phyloP scores from a whole-genome alignment of 2,329 filamentous ascomycete genomes.

The Cladosporium sp. region DNA sequence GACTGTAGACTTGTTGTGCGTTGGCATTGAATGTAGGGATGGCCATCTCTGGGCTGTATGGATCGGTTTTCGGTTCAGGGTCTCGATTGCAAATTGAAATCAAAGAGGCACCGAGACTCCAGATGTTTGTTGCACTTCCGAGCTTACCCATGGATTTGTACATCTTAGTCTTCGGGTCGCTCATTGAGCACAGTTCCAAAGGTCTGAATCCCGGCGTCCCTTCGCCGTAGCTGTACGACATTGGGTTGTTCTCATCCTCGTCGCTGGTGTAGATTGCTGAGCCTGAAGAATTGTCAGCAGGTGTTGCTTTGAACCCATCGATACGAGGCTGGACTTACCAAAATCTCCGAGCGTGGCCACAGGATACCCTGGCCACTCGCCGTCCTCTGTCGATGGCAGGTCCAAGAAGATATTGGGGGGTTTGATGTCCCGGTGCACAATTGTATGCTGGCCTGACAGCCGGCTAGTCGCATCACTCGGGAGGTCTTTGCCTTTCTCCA shows the following conservation, averaged over 20 bases:
- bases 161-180: neutral
- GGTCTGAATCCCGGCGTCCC: slow-evolving; percentile 19
- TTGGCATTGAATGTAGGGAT: slow-evolving; percentile 1
- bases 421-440: slow-evolving; percentile 29
- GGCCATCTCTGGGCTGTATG: neutral
- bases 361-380: slow-evolving; percentile 18
- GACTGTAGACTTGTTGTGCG: neutral
- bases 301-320: neutral
- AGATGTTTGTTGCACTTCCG: slow-evolving; percentile 18
- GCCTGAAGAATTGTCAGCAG: neutral
- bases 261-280: slow-evolving; percentile 4
- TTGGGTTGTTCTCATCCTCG: slow-evolving; percentile 15
- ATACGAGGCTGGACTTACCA: neutral
- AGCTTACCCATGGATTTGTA: neutral
- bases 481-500: slow-evolving; percentile 11
- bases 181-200: slow-evolving; percentile 9
- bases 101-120: slow-evolving; percentile 17
- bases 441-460: neutral
- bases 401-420: slow-evolving; percentile 25
- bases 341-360: slow-evolving; percentile 17
- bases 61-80: neutral
- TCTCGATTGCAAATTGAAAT: neutral
- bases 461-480: neutral
- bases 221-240: slow-evolving; percentile 7
- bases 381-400: neutral